Evolutionary conservation across 495 filamentous ascomycete genomes (phyloP).

Genomic region (Tuber calosporum): DNA sequence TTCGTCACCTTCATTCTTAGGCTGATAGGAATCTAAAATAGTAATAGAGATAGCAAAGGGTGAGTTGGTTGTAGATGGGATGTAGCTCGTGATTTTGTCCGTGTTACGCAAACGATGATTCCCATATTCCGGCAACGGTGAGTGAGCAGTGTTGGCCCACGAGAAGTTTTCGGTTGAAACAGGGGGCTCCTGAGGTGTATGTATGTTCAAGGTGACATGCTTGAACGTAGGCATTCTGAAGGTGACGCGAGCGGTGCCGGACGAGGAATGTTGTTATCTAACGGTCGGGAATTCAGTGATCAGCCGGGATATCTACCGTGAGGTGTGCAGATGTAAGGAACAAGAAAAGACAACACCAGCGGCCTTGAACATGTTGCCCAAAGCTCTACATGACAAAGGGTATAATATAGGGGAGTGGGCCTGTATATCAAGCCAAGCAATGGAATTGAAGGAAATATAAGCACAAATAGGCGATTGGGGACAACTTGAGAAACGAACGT

Average conservation of each 20-base stretch:
- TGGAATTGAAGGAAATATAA: not conserved
- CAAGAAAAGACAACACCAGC: not conserved
- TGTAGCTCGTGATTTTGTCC: conserved; percentile 91
- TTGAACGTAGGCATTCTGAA: conserved; percentile 41
- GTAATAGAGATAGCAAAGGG: conserved; percentile 96
- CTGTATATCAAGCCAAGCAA: not conserved
- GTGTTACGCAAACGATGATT: conserved; percentile 86
- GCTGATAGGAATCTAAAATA: conserved; percentile 80
- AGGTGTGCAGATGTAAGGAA: not conserved
- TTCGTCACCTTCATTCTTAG: conserved; percentile 72
- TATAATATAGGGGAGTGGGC: not conserved
- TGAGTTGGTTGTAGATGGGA: conserved; percentile 65
- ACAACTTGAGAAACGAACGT: not conserved
- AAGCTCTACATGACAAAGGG: not conserved
- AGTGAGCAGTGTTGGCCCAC: conserved; percentile 44
- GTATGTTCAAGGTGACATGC: conserved; percentile 41
- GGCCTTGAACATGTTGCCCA: not conserved
- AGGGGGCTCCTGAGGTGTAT: conserved; percentile 40
- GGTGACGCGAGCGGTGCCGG: not conserved
- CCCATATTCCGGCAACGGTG: conserved; percentile 83
- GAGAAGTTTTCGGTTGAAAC: conserved; percentile 36
- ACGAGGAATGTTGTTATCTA: not conserved
- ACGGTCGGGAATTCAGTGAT: not conserved
- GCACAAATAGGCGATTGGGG: not conserved
- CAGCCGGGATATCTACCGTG: not conserved